Evolutionary conservation across 2,329 filamentous ascomycete genomes (phyloP).

Genomic region (Microdochium bolleyi): DNA sequence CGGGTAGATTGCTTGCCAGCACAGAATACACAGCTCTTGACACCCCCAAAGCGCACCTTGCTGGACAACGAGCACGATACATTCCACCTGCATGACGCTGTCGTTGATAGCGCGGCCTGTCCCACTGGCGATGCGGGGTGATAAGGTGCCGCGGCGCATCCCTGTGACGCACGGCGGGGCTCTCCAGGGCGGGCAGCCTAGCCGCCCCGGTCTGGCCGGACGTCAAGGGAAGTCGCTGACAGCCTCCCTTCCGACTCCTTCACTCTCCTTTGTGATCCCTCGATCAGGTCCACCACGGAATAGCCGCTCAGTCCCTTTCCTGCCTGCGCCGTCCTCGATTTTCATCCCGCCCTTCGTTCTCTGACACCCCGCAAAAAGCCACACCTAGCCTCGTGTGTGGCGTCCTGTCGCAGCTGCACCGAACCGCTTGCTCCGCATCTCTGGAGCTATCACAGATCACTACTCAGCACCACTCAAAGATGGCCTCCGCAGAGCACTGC

Average conservation of each 20-base stretch:
- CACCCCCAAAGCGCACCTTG: too few relatives aligned
- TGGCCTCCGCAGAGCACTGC: slow-evolving; percentile 83
- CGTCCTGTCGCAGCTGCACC: too few relatives aligned
- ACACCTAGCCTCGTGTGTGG: too few relatives aligned
- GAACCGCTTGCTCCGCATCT: too few relatives aligned
- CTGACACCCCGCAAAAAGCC: too few relatives aligned
- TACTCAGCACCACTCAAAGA: slow-evolving; percentile 25
- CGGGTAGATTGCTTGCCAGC: too few relatives aligned
- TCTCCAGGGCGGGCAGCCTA: not conserved
- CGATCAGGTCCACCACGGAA: not conserved
- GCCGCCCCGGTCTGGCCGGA: not conserved
- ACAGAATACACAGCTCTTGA: too few relatives aligned
- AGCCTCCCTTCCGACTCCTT: not conserved
- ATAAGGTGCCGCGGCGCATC: not conserved
- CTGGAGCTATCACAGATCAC: too few relatives aligned
- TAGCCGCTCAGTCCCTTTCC: not conserved
- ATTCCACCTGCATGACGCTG: not conserved
- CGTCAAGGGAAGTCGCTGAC: not conserved
- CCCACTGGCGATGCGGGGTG: not conserved
- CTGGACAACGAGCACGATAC: too few relatives aligned
- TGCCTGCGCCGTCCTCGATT: too few relatives aligned
- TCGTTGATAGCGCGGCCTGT: not conserved
- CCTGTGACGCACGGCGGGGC: not conserved
- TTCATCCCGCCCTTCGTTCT: too few relatives aligned
- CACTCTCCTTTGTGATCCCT: not conserved